Percentiles rank a stretch among this genome's conserved stretches.
Conservation (phyloP, 2,329 filamentous ascomycete species). For the Aureobasidium melanogenum region DNA sequence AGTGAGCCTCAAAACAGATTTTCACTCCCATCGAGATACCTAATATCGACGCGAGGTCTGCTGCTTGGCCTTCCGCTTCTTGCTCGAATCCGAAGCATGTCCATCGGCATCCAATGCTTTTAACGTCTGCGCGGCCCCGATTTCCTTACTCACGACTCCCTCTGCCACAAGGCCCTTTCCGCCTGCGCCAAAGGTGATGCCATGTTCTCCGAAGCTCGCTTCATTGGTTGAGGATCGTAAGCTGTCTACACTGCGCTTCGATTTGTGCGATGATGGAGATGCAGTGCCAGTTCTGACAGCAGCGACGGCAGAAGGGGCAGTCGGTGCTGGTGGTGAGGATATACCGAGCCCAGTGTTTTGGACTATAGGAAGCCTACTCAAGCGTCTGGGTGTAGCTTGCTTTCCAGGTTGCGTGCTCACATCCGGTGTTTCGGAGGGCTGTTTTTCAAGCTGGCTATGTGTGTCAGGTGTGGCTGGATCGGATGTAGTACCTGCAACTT, state of each 20-base stretch:
- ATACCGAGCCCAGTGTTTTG: background rate
- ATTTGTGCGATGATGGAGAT: background rate
- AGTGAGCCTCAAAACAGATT: background rate
- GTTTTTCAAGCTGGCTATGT: background rate
- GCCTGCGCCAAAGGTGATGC: constrained; percentile 6
- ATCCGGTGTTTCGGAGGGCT: background rate
- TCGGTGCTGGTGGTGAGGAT: background rate
- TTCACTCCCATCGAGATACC: background rate
- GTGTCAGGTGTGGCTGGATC: constrained; percentile 10
- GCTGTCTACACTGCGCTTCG: constrained; percentile 14
- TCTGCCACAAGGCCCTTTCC: constrained; percentile 11
- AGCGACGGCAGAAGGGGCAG: background rate
- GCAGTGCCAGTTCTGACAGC: background rate
- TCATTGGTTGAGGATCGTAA: constrained; percentile 5
- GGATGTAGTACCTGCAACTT: constrained; percentile 9
- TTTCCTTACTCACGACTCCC: constrained; percentile 11
- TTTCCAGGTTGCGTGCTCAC: background rate
- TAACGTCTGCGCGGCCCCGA: constrained; percentile 2
- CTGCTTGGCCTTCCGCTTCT: constrained; percentile 2
- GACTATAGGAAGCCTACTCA: background rate
- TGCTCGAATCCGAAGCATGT: background rate
- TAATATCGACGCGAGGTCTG: background rate
- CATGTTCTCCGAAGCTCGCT: constrained; percentile 10
- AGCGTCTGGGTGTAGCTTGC: background rate
- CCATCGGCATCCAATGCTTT: background rate